Conservation (phyloP, 1,284 basidiomycete species). For the Neolentinus lepideus region DNA sequence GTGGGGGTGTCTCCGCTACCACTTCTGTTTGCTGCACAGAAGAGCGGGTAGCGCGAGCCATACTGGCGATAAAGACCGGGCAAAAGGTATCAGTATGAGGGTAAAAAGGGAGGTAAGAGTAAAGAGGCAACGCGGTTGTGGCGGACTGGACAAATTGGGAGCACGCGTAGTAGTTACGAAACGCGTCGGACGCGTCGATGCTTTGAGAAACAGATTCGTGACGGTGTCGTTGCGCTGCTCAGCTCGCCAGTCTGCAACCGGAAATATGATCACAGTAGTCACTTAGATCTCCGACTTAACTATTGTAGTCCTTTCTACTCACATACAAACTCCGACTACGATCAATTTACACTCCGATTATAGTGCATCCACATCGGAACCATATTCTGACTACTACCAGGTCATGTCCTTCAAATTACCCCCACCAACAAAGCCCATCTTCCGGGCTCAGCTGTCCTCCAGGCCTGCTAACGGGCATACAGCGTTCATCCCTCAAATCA, state of each 20-base stretch:
- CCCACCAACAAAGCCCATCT: slow-evolving; percentile 29
- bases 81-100: slow-evolving; percentile 9
- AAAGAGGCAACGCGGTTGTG: slow-evolving; percentile 24
- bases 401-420: slow-evolving; percentile 30
- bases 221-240: slow-evolving; percentile 1
- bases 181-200: slow-evolving; percentile 16
- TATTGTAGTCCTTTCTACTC: neutral
- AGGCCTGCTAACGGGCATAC: slow-evolving; percentile 63
- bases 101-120: slow-evolving; percentile 8
- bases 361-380: slow-evolving; percentile 4
- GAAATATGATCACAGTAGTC: slow-evolving; percentile 11
- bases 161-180: slow-evolving; percentile 10
- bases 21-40: slow-evolving; percentile 28
- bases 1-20: slow-evolving; percentile 6
- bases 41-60: slow-evolving; percentile 72
- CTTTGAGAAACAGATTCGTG: neutral
- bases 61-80: slow-evolving; percentile 18
- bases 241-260: neutral
- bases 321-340: neutral
- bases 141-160: slow-evolving; percentile 13
- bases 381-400: neutral
- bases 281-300: slow-evolving; percentile 2
- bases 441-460: slow-evolving; percentile 56
- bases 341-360: slow-evolving; percentile 14
- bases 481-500: slow-evolving; percentile 64